A percentile compares a stretch with the other conserved stretches of the same genome.
Evolutionary conservation across 495 filamentous ascomycete genomes (phyloP).

Genomic region (Immersiella caudata): DNA sequence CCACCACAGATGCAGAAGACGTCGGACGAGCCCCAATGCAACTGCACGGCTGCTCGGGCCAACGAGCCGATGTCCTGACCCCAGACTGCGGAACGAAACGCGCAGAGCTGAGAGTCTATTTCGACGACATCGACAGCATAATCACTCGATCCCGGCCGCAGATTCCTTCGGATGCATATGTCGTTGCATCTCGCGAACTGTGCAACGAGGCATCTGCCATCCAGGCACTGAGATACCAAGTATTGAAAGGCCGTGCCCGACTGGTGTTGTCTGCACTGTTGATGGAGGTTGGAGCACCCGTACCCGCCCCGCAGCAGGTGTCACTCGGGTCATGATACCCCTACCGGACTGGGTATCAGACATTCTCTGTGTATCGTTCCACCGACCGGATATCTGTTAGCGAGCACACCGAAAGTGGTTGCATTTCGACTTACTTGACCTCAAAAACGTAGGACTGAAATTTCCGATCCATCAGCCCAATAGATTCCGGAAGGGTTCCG

Average conservation of each 20-base stretch:
- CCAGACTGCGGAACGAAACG: background rate
- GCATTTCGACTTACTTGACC: background rate
- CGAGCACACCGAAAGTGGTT: background rate
- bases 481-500: background rate
- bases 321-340: background rate
- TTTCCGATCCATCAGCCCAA: background rate
- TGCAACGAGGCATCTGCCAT: background rate
- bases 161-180: background rate
- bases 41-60: slow-evolving; percentile 12
- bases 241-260: background rate
- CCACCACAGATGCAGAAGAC: background rate
- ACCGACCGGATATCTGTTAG: background rate
- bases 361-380: background rate
- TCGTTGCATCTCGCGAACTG: background rate
- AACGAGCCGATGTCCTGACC: slow-evolving; percentile 14
- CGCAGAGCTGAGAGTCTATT: slow-evolving; percentile 19
- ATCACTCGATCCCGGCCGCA: background rate
- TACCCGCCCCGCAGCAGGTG: background rate
- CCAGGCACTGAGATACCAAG: background rate
- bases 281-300: background rate
- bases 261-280: background rate
- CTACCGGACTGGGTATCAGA: slow-evolving; percentile 15
- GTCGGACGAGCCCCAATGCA: slow-evolving; percentile 15
- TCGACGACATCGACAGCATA: slow-evolving; percentile 20
- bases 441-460: background rate